Percentiles rank a stretch among this genome's conserved stretches.
Conservation (phyloP, 768 basidiomycete species). For the Boletus subcaerulescens region DNA sequence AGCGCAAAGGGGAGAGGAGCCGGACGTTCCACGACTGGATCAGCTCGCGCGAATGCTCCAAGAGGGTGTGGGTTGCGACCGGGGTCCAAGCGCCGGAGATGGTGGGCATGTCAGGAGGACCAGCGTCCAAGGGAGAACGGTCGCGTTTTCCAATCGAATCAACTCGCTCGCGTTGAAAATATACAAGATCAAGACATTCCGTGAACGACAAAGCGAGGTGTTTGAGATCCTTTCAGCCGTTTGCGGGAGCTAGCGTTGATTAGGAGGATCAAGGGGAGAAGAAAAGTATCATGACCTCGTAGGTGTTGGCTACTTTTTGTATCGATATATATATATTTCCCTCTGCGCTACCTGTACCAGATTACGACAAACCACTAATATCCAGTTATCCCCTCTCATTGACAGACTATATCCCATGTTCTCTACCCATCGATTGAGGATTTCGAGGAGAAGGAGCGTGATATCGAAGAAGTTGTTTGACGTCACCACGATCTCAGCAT, state of each 20-base stretch:
- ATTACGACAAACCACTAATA: no score
- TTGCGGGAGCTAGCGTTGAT: constrained; percentile 12
- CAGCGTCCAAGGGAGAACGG: constrained; percentile 62
- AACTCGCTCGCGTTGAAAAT: constrained; percentile 71
- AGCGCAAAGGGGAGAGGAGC: constrained; percentile 30
- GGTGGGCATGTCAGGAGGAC: constrained; percentile 34
- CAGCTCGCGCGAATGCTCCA: constrained; percentile 55
- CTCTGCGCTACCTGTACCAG: no score
- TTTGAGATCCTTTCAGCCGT: constrained; percentile 51
- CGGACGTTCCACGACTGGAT: constrained; percentile 51
- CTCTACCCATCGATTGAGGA: no score
- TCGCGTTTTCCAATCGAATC: constrained; percentile 73
- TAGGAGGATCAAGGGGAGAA: not conserved
- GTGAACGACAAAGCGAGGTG: constrained; percentile 64
- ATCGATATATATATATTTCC: no score
- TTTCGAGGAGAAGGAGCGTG: no score
- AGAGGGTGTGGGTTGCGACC: constrained; percentile 50
- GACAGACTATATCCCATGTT: no score
- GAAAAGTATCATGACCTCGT: not conserved
- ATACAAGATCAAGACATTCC: constrained; percentile 69
- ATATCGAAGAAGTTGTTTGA: no score
- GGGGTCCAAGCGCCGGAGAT: not conserved
- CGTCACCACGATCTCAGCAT: no score
- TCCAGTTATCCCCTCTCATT: no score
- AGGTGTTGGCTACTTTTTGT: not conserved